These are phyloP conservation scores for Phenoliferia sp. DNA, from an alignment of 1,284 basidiomycete species.

Conservation along the genomic window DNA sequence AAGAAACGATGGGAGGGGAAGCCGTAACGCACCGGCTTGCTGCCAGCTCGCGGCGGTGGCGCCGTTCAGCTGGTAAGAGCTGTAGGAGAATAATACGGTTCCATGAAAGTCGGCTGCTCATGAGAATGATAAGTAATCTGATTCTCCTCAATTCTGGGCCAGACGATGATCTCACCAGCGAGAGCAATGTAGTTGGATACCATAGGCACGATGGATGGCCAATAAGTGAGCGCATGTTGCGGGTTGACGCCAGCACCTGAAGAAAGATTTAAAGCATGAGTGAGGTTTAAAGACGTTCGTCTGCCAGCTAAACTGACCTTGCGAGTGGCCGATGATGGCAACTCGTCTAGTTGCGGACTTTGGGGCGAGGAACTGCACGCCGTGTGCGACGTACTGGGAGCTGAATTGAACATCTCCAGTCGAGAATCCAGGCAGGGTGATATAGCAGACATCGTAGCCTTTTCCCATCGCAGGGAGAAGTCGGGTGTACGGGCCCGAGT, in stretches of 20 bases:
- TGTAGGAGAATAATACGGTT: not conserved
- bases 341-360: slow-evolving; percentile 37
- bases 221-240: slow-evolving; percentile 26
- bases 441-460: slow-evolving; percentile 39
- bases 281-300: not conserved
- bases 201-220: slow-evolving; percentile 33
- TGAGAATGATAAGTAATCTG: not conserved
- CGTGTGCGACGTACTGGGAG: slow-evolving; percentile 41
- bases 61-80: not conserved
- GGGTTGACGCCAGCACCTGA: not conserved
- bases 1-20: not conserved
- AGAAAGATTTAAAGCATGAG: not conserved
- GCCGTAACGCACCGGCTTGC: not conserved
- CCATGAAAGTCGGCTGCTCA: slow-evolving; percentile 39
- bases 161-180: slow-evolving; percentile 13
- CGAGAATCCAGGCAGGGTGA: slow-evolving; percentile 36
- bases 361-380: slow-evolving; percentile 35
- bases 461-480: slow-evolving; percentile 26
- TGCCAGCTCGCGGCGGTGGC: not conserved
- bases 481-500: slow-evolving; percentile 34
- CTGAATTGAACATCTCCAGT: slow-evolving; percentile 38
- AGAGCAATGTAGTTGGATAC: slow-evolving; percentile 38
- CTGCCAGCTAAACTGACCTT: slow-evolving; percentile 38
- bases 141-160: not conserved
- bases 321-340: slow-evolving; percentile 40